Evolutionary conservation across 768 basidiomycete genomes (phyloP).

Genomic region (Tylopilus sp.): DNA sequence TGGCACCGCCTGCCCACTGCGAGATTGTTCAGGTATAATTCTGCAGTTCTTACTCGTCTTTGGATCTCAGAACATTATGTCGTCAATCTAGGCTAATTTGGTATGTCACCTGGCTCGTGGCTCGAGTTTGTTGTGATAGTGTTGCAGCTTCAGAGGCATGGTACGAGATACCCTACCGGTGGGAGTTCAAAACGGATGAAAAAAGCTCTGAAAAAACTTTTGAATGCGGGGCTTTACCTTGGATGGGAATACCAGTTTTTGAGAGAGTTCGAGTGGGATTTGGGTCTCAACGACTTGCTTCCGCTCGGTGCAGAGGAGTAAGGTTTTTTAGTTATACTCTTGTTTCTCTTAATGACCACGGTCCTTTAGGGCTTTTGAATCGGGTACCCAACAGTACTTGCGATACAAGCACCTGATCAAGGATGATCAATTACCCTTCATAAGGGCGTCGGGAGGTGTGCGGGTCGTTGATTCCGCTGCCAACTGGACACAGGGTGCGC

Average conservation of each 20-base stretch:
- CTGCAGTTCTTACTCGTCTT: background rate
- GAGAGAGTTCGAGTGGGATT: constrained; percentile 50
- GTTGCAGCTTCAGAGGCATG: constrained; percentile 72
- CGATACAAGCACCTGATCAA: constrained; percentile 53
- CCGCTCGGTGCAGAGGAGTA: constrained; percentile 66
- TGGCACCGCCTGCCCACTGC: constrained; percentile 46
- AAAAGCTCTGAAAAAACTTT: constrained; percentile 50
- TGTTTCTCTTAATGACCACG: background rate
- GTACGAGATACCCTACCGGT: constrained; percentile 70
- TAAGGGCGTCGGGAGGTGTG: constrained; percentile 46
- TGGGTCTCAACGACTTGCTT: constrained; percentile 59
- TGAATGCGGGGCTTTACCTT: constrained; percentile 41
- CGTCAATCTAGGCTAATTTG: constrained; percentile 24
- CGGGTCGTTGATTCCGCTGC: constrained; percentile 65
- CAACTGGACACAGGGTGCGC: constrained; percentile 65
- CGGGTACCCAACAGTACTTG: constrained; percentile 49
- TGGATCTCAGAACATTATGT: background rate
- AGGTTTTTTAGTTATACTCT: constrained; percentile 21
- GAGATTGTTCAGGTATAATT: constrained; percentile 49
- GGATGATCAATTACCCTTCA: constrained; percentile 46
- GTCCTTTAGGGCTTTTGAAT: constrained; percentile 40
- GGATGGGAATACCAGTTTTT: constrained; percentile 56
- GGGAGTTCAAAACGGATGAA: constrained; percentile 42
- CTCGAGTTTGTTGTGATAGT: constrained; percentile 3
- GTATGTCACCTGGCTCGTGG: constrained; percentile 13